phyloP scores from a whole-genome alignment of 116 monocot genomes.

The Phalaenopsis hybrid region DNA sequence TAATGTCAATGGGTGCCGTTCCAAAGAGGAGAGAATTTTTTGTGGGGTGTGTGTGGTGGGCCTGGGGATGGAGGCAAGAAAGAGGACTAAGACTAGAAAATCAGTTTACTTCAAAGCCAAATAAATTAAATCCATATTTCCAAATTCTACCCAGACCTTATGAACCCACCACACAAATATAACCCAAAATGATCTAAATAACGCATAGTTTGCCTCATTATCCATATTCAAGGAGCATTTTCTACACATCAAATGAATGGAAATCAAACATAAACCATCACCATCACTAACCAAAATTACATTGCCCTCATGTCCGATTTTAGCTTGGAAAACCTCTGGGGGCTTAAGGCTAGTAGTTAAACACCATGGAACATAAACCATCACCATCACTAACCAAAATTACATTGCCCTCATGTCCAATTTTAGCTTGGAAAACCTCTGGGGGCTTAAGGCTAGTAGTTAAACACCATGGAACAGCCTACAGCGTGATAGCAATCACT shows the following conservation, averaged over 20 bases:
- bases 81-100: neutral
- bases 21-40: no score
- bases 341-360: no score
- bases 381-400: neutral
- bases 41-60: no score
- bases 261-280: slow-evolving; percentile 1
- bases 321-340: neutral
- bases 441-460: no score
- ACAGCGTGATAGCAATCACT: no score
- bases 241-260: neutral
- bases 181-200: neutral
- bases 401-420: neutral
- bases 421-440: neutral
- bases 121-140: neutral
- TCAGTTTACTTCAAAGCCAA: neutral
- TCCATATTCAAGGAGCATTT: neutral
- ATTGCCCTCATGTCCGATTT: neutral
- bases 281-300: neutral
- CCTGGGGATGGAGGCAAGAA: no score
- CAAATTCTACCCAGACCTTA: neutral
- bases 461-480: no score
- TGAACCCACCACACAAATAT: neutral
- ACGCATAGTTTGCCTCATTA: neutral
- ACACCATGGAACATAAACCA: no score
- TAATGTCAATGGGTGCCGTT: no score